Conservation (phyloP, 2,329 filamentous ascomycete genomes). For the Cordyceps tenuipes region DNA sequence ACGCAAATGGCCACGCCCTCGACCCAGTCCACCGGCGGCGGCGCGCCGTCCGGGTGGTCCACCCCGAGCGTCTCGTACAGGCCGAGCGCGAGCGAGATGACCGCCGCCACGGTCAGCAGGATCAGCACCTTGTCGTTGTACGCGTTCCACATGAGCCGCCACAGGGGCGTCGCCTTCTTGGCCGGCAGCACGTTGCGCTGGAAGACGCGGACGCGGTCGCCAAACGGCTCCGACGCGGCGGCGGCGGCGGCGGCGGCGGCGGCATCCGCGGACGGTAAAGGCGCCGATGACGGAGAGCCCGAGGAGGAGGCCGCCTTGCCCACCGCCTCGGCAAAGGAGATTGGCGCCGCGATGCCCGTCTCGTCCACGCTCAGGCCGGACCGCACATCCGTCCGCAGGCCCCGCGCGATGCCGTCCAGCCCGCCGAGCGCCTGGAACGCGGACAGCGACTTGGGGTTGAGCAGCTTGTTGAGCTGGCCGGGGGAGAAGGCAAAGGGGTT, state of each 20-base stretch:
- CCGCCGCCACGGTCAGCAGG: conserved; percentile 57
- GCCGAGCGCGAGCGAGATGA: conserved; percentile 60
- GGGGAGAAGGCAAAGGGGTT: conserved; percentile 67
- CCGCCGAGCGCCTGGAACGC: conserved; percentile 72
- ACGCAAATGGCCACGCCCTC: conserved; percentile 60
- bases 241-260: too few species aligned
- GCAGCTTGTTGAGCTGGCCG: conserved; percentile 65
- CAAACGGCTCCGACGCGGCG: background rate
- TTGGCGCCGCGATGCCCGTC: conserved; percentile 48
- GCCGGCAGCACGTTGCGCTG: conserved; percentile 52
- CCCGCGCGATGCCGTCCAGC: conserved; percentile 63
- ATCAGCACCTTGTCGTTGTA: conserved; percentile 70
- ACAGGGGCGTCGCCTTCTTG: conserved; percentile 53
- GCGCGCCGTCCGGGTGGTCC: conserved; percentile 20
- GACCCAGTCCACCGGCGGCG: conserved; percentile 50
- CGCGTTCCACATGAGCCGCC: conserved; percentile 57
- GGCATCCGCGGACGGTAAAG: conserved; percentile 21
- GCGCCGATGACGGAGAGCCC: conserved; percentile 42
- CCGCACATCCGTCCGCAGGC: conserved; percentile 56
- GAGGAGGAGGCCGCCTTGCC: background rate
- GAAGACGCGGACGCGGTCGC: conserved; percentile 13
- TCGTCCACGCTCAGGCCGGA: conserved; percentile 66
- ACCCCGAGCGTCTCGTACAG: conserved; percentile 56
- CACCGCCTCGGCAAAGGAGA: conserved; percentile 58
- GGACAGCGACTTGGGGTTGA: conserved; percentile 69